A percentile compares a stretch with the other conserved stretches of the same genome.
These are phyloP conservation scores for Eucalyptus viminalis DNA, from an alignment of 345 rosid genomes.

Conservation along the genomic window DNA sequence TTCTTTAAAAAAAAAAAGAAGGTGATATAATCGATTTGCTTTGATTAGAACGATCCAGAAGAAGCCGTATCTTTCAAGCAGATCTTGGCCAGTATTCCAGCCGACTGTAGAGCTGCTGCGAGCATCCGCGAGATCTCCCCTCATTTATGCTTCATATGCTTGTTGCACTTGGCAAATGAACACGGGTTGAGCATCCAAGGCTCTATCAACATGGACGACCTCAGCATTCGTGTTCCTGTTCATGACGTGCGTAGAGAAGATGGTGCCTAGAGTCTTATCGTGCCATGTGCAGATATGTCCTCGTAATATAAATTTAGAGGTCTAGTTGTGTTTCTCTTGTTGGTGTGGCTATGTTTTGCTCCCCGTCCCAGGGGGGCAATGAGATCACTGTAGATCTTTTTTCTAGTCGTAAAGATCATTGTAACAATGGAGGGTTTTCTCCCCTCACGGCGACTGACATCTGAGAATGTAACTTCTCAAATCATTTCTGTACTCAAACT, in stretches of 20 bases:
- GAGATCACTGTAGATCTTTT: neutral
- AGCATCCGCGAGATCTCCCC: conserved; percentile 63
- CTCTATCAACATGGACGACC: conserved; percentile 46
- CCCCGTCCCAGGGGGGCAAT: neutral
- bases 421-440: neutral
- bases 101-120: conserved; percentile 63
- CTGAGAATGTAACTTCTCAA: neutral
- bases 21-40: neutral
- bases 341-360: neutral
- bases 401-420: neutral
- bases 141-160: conserved; percentile 87
- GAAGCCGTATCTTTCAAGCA: conserved; percentile 53
- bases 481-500: neutral
- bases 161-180: conserved; percentile 89
- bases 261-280: neutral
- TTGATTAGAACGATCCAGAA: conserved; percentile 25
- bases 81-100: conserved; percentile 59
- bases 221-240: conserved; percentile 32
- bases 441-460: neutral
- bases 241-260: neutral
- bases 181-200: conserved; percentile 61
- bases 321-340: neutral
- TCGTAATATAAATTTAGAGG: neutral
- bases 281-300: neutral
- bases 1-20: neutral